phyloP scores from a whole-genome alignment of 208 protist species.

The Trypanosoma theileri region DNA sequence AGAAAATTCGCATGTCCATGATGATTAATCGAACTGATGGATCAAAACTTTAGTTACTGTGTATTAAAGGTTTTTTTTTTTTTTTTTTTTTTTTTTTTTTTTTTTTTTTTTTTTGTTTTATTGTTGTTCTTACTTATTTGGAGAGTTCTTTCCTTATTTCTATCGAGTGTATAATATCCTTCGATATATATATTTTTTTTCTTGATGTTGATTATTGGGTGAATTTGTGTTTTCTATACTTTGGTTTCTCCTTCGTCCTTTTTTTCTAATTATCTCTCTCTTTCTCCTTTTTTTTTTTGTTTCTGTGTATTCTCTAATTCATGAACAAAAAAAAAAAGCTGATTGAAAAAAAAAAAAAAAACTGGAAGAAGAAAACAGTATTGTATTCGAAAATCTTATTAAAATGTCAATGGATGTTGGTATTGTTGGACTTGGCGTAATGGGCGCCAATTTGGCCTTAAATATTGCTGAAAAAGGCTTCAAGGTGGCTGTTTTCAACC shows the following conservation, averaged over 20 bases:
- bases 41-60: background rate
- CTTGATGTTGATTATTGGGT: background rate
- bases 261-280: constrained; percentile 6
- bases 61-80: constrained; percentile 4
- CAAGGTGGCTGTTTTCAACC: constrained; percentile 93
- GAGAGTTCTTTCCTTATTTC: background rate
- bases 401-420: constrained; percentile 92
- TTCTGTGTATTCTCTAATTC: constrained; percentile 9
- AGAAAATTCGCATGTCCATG: constrained; percentile 65
- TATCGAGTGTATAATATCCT: too few relatives aligned
- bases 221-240: constrained; percentile 14
- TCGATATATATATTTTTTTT: constrained; percentile 10
- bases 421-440: constrained; percentile 98
- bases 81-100: constrained; percentile 22
- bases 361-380: constrained; percentile 13
- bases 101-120: constrained; percentile 26
- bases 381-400: background rate
- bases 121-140: background rate
- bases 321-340: constrained; percentile 1
- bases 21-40: constrained; percentile 53
- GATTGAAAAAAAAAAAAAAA: constrained; percentile 4
- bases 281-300: constrained; percentile 5
- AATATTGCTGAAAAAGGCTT: constrained; percentile 98
- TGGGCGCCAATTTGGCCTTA: constrained; percentile 98
- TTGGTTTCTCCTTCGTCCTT: constrained; percentile 15